Conservation (phyloP, 345 rosid species). For the Moricandia arvensis region DNA sequence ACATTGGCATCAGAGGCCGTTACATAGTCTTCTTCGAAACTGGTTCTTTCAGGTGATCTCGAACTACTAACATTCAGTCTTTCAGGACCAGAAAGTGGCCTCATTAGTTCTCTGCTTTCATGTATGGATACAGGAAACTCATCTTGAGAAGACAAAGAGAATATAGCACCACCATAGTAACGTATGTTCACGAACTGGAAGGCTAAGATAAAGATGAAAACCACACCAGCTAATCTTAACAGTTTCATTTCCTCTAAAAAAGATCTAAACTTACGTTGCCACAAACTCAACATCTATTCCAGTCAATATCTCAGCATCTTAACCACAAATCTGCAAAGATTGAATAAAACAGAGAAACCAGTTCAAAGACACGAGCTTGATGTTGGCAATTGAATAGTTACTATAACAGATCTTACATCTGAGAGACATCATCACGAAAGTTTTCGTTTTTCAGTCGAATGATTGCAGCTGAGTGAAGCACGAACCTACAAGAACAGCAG, state of each 20-base stretch:
- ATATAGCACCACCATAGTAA: constrained; percentile 41
- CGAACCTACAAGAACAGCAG: background rate
- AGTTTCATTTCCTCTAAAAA: constrained; percentile 45
- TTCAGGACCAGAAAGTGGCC: constrained; percentile 22
- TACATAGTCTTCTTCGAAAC: constrained; percentile 21
- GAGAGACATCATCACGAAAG: background rate
- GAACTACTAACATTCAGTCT: constrained; percentile 13
- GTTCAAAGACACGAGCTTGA: constrained; percentile 2
- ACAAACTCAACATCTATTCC: constrained; percentile 14
- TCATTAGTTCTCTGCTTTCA: constrained; percentile 12
- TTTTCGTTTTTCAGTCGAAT: background rate
- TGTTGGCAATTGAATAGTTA: background rate
- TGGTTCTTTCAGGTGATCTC: constrained; percentile 24
- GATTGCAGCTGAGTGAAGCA: background rate
- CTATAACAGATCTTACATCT: constrained; percentile 12
- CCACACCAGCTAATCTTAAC: constrained; percentile 45
- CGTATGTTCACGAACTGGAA: constrained; percentile 68
- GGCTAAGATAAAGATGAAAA: constrained; percentile 40
- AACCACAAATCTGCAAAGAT: constrained; percentile 12
- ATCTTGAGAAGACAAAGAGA: constrained; percentile 45
- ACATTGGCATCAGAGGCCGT: constrained; percentile 29
- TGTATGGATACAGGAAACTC: constrained; percentile 40
- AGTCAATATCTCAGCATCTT: background rate
- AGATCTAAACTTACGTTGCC: background rate
- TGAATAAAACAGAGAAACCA: background rate